Conservation (phyloP, 495 filamentous ascomycete genomes). For the Saxispiralis lemnorum region DNA sequence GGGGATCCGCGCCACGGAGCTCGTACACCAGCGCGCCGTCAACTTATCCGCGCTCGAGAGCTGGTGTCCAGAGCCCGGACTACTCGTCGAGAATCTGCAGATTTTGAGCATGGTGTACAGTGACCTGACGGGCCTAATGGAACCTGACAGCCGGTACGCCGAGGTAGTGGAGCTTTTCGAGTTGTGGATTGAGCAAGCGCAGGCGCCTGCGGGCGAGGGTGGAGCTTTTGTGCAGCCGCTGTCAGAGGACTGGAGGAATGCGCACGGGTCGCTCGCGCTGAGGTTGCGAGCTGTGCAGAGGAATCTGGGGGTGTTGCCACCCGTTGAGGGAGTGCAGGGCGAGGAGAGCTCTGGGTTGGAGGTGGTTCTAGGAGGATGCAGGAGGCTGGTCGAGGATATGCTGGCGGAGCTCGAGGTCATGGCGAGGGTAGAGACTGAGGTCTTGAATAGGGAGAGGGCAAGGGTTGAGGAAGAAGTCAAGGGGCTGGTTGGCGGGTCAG, state of each 20-base stretch:
- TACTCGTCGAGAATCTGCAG: constrained; percentile 12
- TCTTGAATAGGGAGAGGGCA: constrained; percentile 8
- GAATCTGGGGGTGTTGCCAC: constrained; percentile 8
- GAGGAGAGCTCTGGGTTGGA: constrained; percentile 1
- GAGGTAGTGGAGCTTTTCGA: constrained; percentile 10
- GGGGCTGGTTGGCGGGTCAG: neutral
- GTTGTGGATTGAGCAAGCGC: constrained; percentile 7
- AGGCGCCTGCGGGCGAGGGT: neutral
- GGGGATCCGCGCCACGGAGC: neutral
- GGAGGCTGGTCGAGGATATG: constrained; percentile 6
- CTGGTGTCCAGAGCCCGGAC: constrained; percentile 8
- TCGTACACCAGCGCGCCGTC: constrained; percentile 4
- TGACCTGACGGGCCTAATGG: constrained; percentile 6
- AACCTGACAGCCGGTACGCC: constrained; percentile 3
- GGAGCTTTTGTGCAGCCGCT: constrained; percentile 4
- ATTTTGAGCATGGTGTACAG: constrained; percentile 7
- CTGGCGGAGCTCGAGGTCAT: constrained; percentile 14
- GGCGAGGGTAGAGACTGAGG: constrained; percentile 9
- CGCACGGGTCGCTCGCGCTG: constrained; percentile 9
- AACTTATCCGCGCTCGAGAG: constrained; percentile 3
- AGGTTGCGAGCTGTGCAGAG: constrained; percentile 11
- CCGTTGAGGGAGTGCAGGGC: neutral
- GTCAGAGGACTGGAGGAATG: constrained; percentile 8
- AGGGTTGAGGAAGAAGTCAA: constrained; percentile 12
- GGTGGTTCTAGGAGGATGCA: constrained; percentile 1